phyloP scores from a whole-genome alignment of 2,329 filamentous ascomycete species.

The Elsinoe batatas region DNA sequence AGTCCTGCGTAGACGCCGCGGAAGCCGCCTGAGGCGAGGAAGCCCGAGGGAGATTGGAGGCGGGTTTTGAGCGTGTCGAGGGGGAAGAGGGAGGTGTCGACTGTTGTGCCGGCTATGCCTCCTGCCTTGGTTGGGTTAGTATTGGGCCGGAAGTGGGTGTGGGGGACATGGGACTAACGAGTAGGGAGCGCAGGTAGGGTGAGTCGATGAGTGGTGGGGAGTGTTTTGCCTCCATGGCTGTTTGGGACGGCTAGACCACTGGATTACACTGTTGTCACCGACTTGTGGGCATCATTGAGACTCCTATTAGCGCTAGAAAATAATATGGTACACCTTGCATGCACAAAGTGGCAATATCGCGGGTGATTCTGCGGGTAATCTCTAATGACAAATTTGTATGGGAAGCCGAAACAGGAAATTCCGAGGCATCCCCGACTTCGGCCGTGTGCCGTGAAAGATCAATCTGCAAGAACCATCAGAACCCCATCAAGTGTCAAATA shows the following conservation, averaged over 20 bases:
- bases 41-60: conserved; percentile 70
- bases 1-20: conserved; percentile 87
- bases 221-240: background rate
- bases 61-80: conserved; percentile 98
- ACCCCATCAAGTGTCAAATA: too few relatives aligned
- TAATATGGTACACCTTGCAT: background rate
- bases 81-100: conserved; percentile 92
- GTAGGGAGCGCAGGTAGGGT: background rate
- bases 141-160: too few relatives aligned
- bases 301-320: background rate
- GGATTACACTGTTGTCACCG: too few relatives aligned
- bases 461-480: background rate
- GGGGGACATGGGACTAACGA: background rate
- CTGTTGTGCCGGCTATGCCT: conserved; percentile 84
- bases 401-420: background rate
- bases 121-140: conserved; percentile 50
- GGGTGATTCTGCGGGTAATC: background rate
- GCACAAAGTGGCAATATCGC: background rate
- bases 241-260: too few relatives aligned
- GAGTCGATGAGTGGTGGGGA: background rate
- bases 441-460: background rate
- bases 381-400: background rate
- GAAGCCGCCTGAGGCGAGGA: conserved; percentile 79
- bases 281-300: too few relatives aligned
- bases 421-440: background rate